phyloP scores from a whole-genome alignment of 2,329 filamentous ascomycete genomes.

The Periconia digitata region DNA sequence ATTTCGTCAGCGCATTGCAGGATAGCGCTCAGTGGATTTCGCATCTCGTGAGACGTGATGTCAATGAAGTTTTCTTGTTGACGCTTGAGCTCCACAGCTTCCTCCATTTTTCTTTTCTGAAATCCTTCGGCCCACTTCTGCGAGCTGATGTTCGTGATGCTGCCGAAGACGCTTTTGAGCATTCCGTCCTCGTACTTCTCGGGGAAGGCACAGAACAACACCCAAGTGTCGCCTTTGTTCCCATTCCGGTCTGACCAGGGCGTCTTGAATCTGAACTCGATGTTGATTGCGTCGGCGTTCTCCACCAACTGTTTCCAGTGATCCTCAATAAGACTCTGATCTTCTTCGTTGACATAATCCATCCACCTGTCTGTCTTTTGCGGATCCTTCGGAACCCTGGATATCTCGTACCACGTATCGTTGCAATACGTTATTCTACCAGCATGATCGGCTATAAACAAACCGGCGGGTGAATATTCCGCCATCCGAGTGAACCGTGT shows the following conservation, averaged over 20 bases:
- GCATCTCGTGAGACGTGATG: constrained; percentile 75
- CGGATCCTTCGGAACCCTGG: constrained; percentile 63
- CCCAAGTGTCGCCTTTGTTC: constrained; percentile 69
- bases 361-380: constrained; percentile 69
- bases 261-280: constrained; percentile 75
- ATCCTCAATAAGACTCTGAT: constrained; percentile 59
- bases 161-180: constrained; percentile 76
- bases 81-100: constrained; percentile 78
- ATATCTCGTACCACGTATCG: constrained; percentile 72
- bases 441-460: constrained; percentile 76
- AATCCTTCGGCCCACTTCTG: constrained; percentile 84
- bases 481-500: constrained; percentile 82
- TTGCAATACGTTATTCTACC: constrained; percentile 80
- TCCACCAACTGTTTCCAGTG: constrained; percentile 66
- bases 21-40: constrained; percentile 74
- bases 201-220: constrained; percentile 74
- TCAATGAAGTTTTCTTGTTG: constrained; percentile 84
- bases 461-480: constrained; percentile 78
- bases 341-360: constrained; percentile 69
- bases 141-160: constrained; percentile 81
- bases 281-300: constrained; percentile 65
- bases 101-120: constrained; percentile 74
- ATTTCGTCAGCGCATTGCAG: constrained; percentile 79
- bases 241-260: constrained; percentile 63
- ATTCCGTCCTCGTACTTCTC: constrained; percentile 65